phyloP scores from a whole-genome alignment of 2,329 filamentous ascomycete species.

The Nothophoma quercina region DNA sequence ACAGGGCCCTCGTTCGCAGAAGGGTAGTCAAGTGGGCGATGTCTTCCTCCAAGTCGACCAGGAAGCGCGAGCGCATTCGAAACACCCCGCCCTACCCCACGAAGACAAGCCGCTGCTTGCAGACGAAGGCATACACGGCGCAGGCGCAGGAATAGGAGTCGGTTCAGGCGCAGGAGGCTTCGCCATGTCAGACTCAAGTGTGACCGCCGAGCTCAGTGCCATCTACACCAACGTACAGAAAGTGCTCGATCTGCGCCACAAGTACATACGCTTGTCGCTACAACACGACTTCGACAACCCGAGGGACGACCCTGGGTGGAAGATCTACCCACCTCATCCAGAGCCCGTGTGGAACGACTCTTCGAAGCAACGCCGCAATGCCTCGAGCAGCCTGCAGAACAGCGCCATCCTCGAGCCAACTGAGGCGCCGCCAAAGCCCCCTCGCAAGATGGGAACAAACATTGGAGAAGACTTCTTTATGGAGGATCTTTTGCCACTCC shows the following conservation, averaged over 20 bases:
- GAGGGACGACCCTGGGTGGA: slow-evolving; percentile 82
- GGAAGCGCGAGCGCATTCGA: slow-evolving; percentile 57
- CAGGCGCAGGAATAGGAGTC: slow-evolving; percentile 66
- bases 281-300: slow-evolving; percentile 87
- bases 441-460: slow-evolving; percentile 85
- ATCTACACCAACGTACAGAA: slow-evolving; percentile 93
- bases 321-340: slow-evolving; percentile 88
- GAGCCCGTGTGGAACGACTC: slow-evolving; percentile 83
- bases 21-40: slow-evolving; percentile 30
- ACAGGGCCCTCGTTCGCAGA: slow-evolving; percentile 34
- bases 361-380: slow-evolving; percentile 57
- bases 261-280: slow-evolving; percentile 85
- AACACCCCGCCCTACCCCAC: slow-evolving; percentile 62
- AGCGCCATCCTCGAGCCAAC: slow-evolving; percentile 43
- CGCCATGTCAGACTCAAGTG: slow-evolving; percentile 76
- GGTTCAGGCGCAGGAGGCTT: slow-evolving; percentile 69
- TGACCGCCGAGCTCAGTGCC: slow-evolving; percentile 81
- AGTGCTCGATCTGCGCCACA: slow-evolving; percentile 85
- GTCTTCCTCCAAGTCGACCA: slow-evolving; percentile 56
- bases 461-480: slow-evolving; percentile 93
- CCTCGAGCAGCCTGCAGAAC: slow-evolving; percentile 49
- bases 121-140: slow-evolving; percentile 64
- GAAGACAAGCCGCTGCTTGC: slow-evolving; percentile 64
- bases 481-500: slow-evolving; percentile 77
- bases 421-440: slow-evolving; percentile 53